Percentiles rank a stretch among this genome's conserved stretches.
Evolutionary conservation across 345 rosid genomes (phyloP).

Genomic region (Eucalyptus marginata): DNA sequence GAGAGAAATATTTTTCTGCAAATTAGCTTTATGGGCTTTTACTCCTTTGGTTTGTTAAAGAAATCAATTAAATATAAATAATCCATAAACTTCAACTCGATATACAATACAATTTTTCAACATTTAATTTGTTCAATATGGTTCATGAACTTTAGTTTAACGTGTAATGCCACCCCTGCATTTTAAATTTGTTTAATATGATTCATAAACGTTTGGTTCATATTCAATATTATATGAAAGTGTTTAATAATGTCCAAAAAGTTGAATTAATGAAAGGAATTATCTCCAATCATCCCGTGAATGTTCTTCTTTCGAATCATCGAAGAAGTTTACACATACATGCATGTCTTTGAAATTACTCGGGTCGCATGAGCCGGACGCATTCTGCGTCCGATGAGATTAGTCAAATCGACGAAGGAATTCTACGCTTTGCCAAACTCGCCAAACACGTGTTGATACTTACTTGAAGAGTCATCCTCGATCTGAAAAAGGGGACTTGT

Average conservation of each 20-base stretch:
- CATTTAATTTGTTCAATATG: no score
- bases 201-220: accelerated
- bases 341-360: neutral
- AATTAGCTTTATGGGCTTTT: accelerated
- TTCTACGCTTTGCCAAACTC: neutral
- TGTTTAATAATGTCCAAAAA: no score
- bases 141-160: no score
- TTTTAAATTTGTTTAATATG: no score
- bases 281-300: neutral
- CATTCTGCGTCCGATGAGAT: neutral
- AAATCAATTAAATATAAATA: no score
- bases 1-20: neutral
- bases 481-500: neutral
- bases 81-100: accelerated
- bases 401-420: neutral
- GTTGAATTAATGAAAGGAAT: no score
- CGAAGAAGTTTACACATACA: neutral
- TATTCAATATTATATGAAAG: no score
- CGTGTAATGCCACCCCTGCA: accelerated
- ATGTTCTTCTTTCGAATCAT: neutral
- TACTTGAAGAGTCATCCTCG: neutral
- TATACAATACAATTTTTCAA: no score
- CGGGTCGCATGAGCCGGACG: neutral
- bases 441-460: neutral
- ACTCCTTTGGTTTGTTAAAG: accelerated